A percentile compares a stretch with the other conserved stretches of the same genome.
These are phyloP conservation scores for Prunus mira DNA, from an alignment of 306 rosid genomes.

Conservation along the genomic window DNA sequence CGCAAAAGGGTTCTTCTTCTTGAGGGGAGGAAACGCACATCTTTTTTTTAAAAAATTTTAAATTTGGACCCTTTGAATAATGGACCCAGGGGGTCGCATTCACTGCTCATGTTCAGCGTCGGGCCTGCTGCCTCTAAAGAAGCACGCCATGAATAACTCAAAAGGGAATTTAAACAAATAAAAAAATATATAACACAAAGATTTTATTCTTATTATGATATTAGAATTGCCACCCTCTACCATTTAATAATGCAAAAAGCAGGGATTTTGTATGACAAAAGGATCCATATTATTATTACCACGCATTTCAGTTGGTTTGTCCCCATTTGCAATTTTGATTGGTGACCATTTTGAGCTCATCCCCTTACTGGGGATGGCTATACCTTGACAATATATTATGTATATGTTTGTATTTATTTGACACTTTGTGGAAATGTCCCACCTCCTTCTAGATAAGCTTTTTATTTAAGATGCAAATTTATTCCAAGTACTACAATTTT, in stretches of 20 bases:
- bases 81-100: too few species aligned
- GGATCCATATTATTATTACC: conserved; percentile 40
- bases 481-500: conserved; percentile 11
- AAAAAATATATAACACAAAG: background rate
- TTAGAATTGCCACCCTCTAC: conserved; percentile 26
- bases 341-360: too few species aligned
- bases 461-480: conserved; percentile 19
- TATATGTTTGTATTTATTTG: background rate
- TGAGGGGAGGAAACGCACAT: too few species aligned
- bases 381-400: too few species aligned
- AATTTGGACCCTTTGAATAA: too few species aligned
- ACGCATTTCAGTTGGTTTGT: conserved; percentile 42
- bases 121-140: conserved; percentile 18
- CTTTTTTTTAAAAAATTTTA: too few species aligned
- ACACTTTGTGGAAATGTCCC: conserved; percentile 25
- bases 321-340: too few species aligned
- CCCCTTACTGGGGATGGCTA: too few species aligned
- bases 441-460: conserved; percentile 43
- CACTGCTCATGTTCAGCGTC: too few species aligned
- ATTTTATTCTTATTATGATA: conserved; percentile 34
- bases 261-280: conserved; percentile 20
- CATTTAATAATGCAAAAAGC: conserved; percentile 42
- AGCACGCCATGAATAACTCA: conserved; percentile 25
- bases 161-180: background rate
- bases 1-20: too few species aligned